Base-by-base conservation (phyloP, 2,329 filamentous ascomycete species). In the Claviceps fusiformis region DNA sequence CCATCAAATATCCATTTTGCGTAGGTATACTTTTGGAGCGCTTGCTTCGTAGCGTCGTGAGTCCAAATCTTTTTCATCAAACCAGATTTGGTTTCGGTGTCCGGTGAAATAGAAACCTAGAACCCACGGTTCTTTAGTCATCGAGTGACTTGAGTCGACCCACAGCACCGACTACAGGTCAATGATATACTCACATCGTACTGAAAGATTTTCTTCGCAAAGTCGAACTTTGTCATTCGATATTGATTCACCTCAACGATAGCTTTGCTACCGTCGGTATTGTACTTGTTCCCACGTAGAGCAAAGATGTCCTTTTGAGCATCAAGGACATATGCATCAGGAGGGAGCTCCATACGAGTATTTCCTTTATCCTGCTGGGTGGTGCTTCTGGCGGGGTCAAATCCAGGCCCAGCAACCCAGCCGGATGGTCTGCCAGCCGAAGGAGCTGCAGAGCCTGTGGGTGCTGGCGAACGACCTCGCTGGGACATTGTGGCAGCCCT, bases 11-110 rank as follows among this genome's bases (percentile, higher is more conserved):
- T 79, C 79, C 85, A 89, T 46, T 61, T 64, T 5, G 62, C 64
- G 19, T 67, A 67, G 5, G 70, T 72, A 56, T 74, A 73, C 2
- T 72, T 68, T 2, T 73, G 71, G 1, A 91, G 70, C 3, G 71
- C 69, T 0, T 69, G 58, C 65, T 86, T 79, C 7, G 90, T 76
- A 0, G 71, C 68, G 1, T 77, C 72, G 0, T 84, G 86, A 1
- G 80, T 71, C 89, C 89, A 96, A 33, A 90, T 79, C 65, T 88
- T 90, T 66, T 82, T 83, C 62, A 89, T 77, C 5, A 93, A 73
- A 4, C 79, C 78, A 5, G 78, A 75, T 3, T 71, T 64, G 68
- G 86, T 88, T 56, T 85, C 78, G 0, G 70, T 72, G 9, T 82
- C 82, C 1, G 77, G 81, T 2, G 83, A 80, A 47, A 92, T 77